Percentiles rank a stretch among this genome's conserved stretches.
phyloP scores from a whole-genome alignment of 768 basidiomycete genomes.

The Fomitopsis serialis region DNA sequence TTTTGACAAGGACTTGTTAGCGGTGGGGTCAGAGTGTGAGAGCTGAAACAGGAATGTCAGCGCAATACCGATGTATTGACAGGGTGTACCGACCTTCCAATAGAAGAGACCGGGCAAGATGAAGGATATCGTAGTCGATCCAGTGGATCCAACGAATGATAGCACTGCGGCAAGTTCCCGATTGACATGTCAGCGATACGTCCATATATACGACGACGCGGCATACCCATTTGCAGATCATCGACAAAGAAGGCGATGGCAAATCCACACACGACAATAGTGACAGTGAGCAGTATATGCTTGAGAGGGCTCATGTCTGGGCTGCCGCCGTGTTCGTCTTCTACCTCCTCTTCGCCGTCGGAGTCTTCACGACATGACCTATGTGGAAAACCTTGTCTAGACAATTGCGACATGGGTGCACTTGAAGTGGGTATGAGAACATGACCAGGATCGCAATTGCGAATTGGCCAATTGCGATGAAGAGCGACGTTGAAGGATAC shows the following conservation, averaged over 20 bases:
- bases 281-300: conserved; percentile 64
- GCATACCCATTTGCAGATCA: conserved; percentile 70
- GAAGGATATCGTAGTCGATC: conserved; percentile 95
- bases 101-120: conserved; percentile 92
- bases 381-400: conserved; percentile 83
- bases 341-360: conserved; percentile 41
- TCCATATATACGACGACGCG: neutral
- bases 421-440: conserved; percentile 92
- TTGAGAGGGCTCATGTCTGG: conserved; percentile 63
- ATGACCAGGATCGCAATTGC: conserved; percentile 89
- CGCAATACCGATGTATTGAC: neutral
- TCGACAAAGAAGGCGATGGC: conserved; percentile 74
- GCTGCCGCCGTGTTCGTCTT: conserved; percentile 47
- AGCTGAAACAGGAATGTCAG: conserved; percentile 36
- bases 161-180: conserved; percentile 50
- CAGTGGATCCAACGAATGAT: conserved; percentile 94
- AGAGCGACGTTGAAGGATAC: conserved; percentile 86
- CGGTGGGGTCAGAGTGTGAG: conserved; percentile 58
- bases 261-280: conserved; percentile 61
- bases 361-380: conserved; percentile 26
- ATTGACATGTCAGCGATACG: conserved; percentile 8
- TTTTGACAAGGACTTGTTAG: conserved; percentile 47
- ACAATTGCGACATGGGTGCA: conserved; percentile 89
- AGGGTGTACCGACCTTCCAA: conserved; percentile 62
- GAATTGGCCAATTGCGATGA: conserved; percentile 88